A percentile compares a stretch with the other conserved stretches of the same genome.
phyloP scores from a whole-genome alignment of 495 filamentous ascomycete species.

The Extremus antarcticus region DNA sequence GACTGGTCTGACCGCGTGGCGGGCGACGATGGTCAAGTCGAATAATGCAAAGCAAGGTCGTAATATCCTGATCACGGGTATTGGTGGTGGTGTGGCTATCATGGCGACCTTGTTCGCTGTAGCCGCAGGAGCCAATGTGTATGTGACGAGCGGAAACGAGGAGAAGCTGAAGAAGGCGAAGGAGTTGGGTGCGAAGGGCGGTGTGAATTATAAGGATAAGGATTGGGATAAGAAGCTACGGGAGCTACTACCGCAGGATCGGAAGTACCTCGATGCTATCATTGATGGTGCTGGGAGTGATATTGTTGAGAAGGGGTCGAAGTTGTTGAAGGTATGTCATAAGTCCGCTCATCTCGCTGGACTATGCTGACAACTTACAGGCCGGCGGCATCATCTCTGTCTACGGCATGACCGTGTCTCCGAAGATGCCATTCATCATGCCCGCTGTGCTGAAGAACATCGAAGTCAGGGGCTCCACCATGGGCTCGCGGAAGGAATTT shows the following conservation, averaged over 20 bases:
- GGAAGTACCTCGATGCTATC: constrained; percentile 31
- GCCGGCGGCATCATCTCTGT: constrained; percentile 30
- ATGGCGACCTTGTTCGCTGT: constrained; percentile 33
- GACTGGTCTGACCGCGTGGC: constrained; percentile 77
- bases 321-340: constrained; percentile 27
- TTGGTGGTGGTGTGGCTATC: constrained; percentile 35
- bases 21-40: constrained; percentile 59
- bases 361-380: constrained; percentile 16
- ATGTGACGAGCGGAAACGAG: constrained; percentile 30
- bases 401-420: constrained; percentile 34
- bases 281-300: constrained; percentile 35
- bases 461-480: constrained; percentile 33
- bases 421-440: constrained; percentile 33
- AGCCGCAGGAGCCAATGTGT: constrained; percentile 30
- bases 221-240: constrained; percentile 35
- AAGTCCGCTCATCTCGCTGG: not conserved
- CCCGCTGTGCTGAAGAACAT: constrained; percentile 33
- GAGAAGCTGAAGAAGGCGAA: constrained; percentile 34
- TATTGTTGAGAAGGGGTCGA: constrained; percentile 27
- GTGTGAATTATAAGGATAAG: constrained; percentile 33
- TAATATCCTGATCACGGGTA: constrained; percentile 34
- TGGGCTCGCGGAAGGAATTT: constrained; percentile 37
- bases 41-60: constrained; percentile 29
- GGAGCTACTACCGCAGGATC: constrained; percentile 24
- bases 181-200: constrained; percentile 30